Evolutionary conservation across 2,329 filamentous ascomycete genomes (phyloP), one percentile per base, ranked within the genome.

Genomic region (Curvularia hawaiiensis): DNA sequence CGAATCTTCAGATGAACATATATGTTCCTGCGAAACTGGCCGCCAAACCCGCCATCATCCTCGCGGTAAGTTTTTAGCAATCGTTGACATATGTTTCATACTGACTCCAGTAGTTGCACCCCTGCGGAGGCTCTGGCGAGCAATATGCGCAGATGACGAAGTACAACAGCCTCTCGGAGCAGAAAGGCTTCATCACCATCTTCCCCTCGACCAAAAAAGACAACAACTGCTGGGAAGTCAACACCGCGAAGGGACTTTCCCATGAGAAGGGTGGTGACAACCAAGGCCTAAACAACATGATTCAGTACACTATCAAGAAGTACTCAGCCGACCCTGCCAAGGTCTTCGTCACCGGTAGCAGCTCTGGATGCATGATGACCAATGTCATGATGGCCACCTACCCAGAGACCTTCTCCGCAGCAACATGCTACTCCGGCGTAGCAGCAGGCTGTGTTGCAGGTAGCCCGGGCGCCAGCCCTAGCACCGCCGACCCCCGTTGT

Each of bases 221-320:
- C 51, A 81, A 68, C 38, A 71, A 68, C 56, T 88, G 85, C 77
- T 87, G 85, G 84, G 85, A 88, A 54, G 83, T 87, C 16, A 83
- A 83, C 22, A 84, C 80, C 1, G 75, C 76, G 7, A 79, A 76
- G 8, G 77, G 83, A 0, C 79, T 88, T 2, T 83, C 80, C 1
- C 85, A 84, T 66, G 78, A 83, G 48, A 84, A 81, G 5, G 83
- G 83, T 39, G 84, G 84, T 4, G 83, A 88, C 70, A 82, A 79
- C 58, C 79, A 81, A 48, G 78, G 79, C 2, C 83, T 88, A 52
- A 79, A 80, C 40, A 84, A 82, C 70, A 88, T 88, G 84, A 81
- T 87, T 44, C 77, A 75, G 31, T 86, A 84, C 65, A 77, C 83
- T 1, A 67, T 86, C 16, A 51, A 66, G 7, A 79, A 79, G 64